These are phyloP conservation scores for Pleurotus sapidus DNA, from an alignment of 768 basidiomycete species.

Conservation along the genomic window DNA sequence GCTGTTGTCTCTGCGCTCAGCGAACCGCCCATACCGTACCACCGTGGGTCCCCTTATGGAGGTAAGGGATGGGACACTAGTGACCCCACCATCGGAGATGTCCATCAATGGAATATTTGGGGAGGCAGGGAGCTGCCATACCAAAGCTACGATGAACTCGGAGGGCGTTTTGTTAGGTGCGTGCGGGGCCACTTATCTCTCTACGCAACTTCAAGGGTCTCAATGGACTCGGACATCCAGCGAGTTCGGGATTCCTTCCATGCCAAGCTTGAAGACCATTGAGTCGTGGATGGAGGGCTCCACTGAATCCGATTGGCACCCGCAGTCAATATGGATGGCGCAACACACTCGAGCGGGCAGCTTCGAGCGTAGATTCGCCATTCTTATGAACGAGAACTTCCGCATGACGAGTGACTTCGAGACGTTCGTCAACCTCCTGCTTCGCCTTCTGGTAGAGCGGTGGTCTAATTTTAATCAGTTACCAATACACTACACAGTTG, in stretches of 20 bases:
- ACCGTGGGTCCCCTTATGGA: slow-evolving; percentile 84
- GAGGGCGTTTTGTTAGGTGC: slow-evolving; percentile 63
- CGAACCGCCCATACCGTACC: slow-evolving; percentile 59
- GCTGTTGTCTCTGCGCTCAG: slow-evolving; percentile 44
- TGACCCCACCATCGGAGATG: slow-evolving; percentile 78
- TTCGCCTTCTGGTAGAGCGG: not conserved
- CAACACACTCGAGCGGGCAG: slow-evolving; percentile 59
- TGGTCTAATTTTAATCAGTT: slow-evolving; percentile 33
- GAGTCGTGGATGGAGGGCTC: slow-evolving; percentile 53
- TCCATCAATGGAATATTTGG: slow-evolving; percentile 84
- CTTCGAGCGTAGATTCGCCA: slow-evolving; percentile 54
- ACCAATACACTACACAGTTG: slow-evolving; percentile 83
- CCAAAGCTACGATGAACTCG: slow-evolving; percentile 57
- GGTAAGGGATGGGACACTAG: slow-evolving; percentile 66
- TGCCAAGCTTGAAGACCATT: slow-evolving; percentile 55
- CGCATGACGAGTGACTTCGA: slow-evolving; percentile 46
- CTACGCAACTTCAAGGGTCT: too few relatives aligned
- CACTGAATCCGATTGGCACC: slow-evolving; percentile 39
- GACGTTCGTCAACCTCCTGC: slow-evolving; percentile 25
- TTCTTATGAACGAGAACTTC: slow-evolving; percentile 57
- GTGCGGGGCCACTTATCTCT: not conserved
- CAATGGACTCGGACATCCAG: slow-evolving; percentile 25
- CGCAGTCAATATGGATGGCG: slow-evolving; percentile 55
- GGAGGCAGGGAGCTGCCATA: slow-evolving; percentile 59
- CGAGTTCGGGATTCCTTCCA: slow-evolving; percentile 64